Evolutionary conservation across 139 green algal species (phyloP), one percentile per base, ranked within the genome.

Genomic region (Chlorella sorokiniana): DNA sequence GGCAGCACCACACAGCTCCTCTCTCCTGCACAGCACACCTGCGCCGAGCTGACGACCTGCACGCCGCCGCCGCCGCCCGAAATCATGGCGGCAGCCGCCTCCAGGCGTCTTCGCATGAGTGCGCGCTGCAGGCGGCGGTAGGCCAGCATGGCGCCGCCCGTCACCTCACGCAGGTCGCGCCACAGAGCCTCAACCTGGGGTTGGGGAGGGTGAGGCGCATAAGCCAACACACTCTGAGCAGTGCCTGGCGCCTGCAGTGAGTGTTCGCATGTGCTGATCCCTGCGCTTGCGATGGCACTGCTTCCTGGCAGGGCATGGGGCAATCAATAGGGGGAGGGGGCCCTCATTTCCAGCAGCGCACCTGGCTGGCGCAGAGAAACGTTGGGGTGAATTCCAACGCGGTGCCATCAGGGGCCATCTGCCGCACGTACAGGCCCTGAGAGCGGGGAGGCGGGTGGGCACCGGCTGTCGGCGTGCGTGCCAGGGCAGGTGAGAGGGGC

Each of bases 91-190:
- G 63, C 77, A 2, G 77, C 77, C 11, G 40, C 35, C 63, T 82
- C 77, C 31, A 82, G 62, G 33, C 64, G 77, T 7, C 48, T 31
- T 1, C 63, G 64, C 77, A 82, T 82, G 7, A 75, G 5, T 0
- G 77, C 45, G 2, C 77, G 77, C 77, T 75, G 45, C 51, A 82
- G 48, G 18, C 77, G 77, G n/a, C 77, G 77, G 61, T 75, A 45
- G 10, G 48, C 51, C 45, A 82, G 64, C 62, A 82, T 62, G 18
- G 77, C 77, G 33, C 63, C 45, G 33, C 77, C 77, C 63, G 63
- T 82, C 25, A 82, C 54, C 77, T 67, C 63, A 33, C 51, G 77
- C 41, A 82, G 14, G 14, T 62, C 44, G 8, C 63, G 63, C 77
- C 65, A 75, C 41, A 82, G 65, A 33, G 44, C 42, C 64, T 62